Percentiles rank a stretch among this genome's conserved stretches.
These are phyloP conservation scores for Chara braunii DNA, from an alignment of 139 green algal genomes.

Conservation along the genomic window DNA sequence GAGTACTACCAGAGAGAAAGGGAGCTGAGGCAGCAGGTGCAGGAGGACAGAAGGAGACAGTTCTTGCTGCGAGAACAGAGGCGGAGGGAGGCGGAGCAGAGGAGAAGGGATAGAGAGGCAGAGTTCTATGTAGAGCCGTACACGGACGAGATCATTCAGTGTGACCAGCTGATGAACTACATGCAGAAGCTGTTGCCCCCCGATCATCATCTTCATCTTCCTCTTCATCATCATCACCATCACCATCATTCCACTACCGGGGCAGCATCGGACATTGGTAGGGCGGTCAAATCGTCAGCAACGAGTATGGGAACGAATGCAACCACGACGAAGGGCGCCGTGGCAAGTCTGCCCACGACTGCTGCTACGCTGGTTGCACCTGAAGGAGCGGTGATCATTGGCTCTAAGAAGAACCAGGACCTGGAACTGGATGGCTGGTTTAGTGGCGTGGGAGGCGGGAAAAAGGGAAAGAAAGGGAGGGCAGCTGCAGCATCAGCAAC, in stretches of 20 bases:
- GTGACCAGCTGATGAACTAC: conserved; percentile 41
- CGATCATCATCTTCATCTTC: too few relatives aligned
- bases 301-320: background rate
- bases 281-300: too few relatives aligned
- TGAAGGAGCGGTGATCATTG: conserved; percentile 17
- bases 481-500: background rate
- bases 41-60: conserved; percentile 36
- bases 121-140: conserved; percentile 49
- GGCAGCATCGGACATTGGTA: too few relatives aligned
- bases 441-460: background rate
- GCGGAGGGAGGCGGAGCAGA: conserved; percentile 27
- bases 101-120: conserved; percentile 8
- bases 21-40: conserved; percentile 19
- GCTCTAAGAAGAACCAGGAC: conserved; percentile 29
- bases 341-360: background rate
- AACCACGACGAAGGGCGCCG: background rate
- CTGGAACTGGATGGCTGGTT: conserved; percentile 35
- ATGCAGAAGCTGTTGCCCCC: conserved; percentile 19
- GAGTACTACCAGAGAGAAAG: conserved; percentile 44
- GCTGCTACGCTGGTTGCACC: conserved; percentile 6
- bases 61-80: conserved; percentile 34
- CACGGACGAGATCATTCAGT: conserved; percentile 46
- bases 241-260: too few relatives aligned
- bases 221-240: too few relatives aligned
- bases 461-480: conserved; percentile 31